A percentile compares a stretch with the other conserved stretches of the same genome.
Conservation (phyloP, 257 asterid genomes). For the Capsicum pubescens region DNA sequence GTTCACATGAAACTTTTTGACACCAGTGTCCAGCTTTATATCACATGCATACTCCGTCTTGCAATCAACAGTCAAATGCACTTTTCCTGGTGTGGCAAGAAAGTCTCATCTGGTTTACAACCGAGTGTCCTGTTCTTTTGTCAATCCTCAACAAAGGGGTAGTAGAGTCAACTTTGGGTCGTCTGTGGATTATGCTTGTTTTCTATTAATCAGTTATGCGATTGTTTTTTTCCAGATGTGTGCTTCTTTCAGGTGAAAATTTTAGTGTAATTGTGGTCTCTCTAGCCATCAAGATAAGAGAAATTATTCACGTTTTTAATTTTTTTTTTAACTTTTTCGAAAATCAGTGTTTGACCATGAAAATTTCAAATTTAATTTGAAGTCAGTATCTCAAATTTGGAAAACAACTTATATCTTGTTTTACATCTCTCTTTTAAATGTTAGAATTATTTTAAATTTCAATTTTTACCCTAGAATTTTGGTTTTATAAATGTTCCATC, state of each 20-base stretch:
- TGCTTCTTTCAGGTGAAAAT: neutral
- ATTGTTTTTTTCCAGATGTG: neutral
- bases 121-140: neutral
- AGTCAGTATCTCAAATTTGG: neutral
- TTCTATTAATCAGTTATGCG: neutral
- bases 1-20: neutral
- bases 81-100: neutral
- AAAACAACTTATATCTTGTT: neutral
- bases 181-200: slow-evolving; percentile 3
- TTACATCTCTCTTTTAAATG: neutral
- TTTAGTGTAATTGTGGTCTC: neutral
- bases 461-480: too few species aligned
- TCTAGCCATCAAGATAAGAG: neutral
- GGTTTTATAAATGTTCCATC: neutral
- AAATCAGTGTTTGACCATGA: neutral
- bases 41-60: neutral
- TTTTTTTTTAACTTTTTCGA: neutral
- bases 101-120: neutral
- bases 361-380: neutral
- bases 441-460: neutral
- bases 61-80: neutral
- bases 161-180: neutral
- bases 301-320: neutral
- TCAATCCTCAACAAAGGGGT: neutral
- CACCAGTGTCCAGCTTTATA: neutral